Base-by-base conservation (phyloP, 495 filamentous ascomycete species). In the Viridothelium virens region DNA sequence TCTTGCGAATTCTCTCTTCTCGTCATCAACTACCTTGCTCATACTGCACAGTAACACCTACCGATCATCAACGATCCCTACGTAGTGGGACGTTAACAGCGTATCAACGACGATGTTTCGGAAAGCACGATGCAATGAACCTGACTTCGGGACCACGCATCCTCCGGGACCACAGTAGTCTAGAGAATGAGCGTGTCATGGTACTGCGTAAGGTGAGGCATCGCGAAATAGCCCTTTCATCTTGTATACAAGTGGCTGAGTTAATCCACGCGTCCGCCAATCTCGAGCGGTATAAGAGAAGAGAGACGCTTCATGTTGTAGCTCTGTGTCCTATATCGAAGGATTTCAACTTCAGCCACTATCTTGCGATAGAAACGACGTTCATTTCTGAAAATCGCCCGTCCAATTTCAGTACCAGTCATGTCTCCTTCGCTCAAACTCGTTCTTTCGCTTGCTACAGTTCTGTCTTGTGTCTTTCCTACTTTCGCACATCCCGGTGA, bases 1-100 rank as follows among this genome's bases (percentile, higher is more conserved):
- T 59, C 53, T 59, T 59, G 18, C 53, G 53, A 59, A 59, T 59
- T 33, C 53, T 59, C 10, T 59, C 25, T 10, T 31, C 36, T 31
- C 18, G 2, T 31, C 31, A 36, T 1, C 36, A 14, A 0, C 18
- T 34, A 14, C 53, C 11, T 36, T 36, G 53, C 18, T 34, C 6
- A 18, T 36, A 10, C 25, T 18, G 0, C 2, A 18, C 10, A 5
- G 10, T 1, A 59, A 31, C 6, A 9, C 2, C 53, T 31, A 59
- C 25, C 2, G 5, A 7, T 59, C 5, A 59, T 59, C 53, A 7
- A 59, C 25, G 25, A 25, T 25, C 25, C 25, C 25, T 25, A 25
- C 25, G 25, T 25, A 25, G 25, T 25, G 25, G 25, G 25, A 25
- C 25, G 1, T 0, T 25, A 25, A 25, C 25, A 25, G 25, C 25